A percentile compares a stretch with the other conserved stretches of the same genome.
phyloP scores from a whole-genome alignment of 257 asterid genomes.

The Coffea eugenioides region DNA sequence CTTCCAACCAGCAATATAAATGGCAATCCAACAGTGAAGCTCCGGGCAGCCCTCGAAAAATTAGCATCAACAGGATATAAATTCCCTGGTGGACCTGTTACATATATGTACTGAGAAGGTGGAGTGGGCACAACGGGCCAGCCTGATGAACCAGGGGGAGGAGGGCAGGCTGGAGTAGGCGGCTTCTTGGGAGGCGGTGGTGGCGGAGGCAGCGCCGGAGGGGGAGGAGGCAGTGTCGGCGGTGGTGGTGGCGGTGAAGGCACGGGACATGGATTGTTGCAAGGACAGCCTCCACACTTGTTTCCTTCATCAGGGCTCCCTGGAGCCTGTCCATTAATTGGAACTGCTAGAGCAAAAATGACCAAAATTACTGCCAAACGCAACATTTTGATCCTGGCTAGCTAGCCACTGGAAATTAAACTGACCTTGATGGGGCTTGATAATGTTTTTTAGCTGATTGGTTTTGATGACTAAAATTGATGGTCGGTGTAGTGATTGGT shows the following conservation, averaged over 20 bases:
- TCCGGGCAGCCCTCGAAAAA: constrained; percentile 6
- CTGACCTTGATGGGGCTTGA: neutral
- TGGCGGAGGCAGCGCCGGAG: constrained; percentile 17
- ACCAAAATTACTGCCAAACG: constrained; percentile 11
- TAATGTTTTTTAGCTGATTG: neutral
- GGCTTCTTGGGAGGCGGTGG: constrained; percentile 36
- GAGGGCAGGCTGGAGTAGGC: constrained; percentile 52
- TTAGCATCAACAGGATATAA: constrained; percentile 43
- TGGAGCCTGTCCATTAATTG: constrained; percentile 21
- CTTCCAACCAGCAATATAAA: constrained; percentile 9
- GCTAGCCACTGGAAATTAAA: neutral
- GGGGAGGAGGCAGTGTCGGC: constrained; percentile 30
- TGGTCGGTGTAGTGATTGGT: neutral
- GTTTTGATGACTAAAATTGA: neutral
- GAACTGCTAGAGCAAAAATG: constrained; percentile 3
- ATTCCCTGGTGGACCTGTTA: constrained; percentile 71
- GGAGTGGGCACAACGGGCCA: constrained; percentile 41
- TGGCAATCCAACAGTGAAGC: constrained; percentile 29
- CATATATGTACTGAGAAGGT: constrained; percentile 54
- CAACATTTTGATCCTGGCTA: constrained; percentile 14
- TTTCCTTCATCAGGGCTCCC: constrained; percentile 42
- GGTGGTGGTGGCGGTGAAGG: constrained; percentile 38
- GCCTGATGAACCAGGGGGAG: constrained; percentile 46
- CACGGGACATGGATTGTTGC: constrained; percentile 54
- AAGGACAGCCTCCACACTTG: constrained; percentile 79